Evolutionary conservation across 1,284 basidiomycete species (phyloP), one percentile per base, ranked within the genome.

Genomic region (Pisolithus thermaeus): DNA sequence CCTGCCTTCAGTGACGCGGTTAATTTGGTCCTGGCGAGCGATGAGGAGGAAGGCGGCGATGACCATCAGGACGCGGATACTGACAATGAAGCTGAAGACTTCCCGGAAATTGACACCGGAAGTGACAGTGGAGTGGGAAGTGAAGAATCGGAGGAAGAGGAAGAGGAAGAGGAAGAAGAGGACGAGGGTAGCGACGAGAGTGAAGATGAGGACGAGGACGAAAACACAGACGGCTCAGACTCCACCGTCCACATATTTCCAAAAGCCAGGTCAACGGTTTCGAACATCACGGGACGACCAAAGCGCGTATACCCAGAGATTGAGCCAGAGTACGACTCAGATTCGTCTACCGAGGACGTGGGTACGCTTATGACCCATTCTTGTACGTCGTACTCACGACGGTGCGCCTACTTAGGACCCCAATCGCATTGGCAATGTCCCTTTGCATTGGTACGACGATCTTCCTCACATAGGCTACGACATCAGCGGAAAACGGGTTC

Each of bases 391-490:
- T 41, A 30, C 53, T 58, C 3, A 66, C 43, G 18, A 28, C 38
- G 46, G 47, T 41, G n/a, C 37, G 35, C 39, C 28, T 30, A 32
- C 25, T 46, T 55, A 97, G 92, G 81, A 85, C 56, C 90, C 91
- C 35, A 99, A 98, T 70, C 89, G 95, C 52, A 85, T 97, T 60
- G 97, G 97, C 53, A 84, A 97, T 72, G 79, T 99, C 51, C 97
- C 97, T 43, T 87, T 92, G 76, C 93, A 98, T 67, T 99, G 96
- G 93, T 99, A 99, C 72, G 97, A 99, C 69, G 96, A 99, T 73
- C 76, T 99, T 59, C 97, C 97, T n/a, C 97, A 99, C 73, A 84
- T 99, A 64, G 97, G 97, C 45, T 99, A 99, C 73, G 84, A 94
- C 70, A 87, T 99, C 65, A 83, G 96, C 67, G 97, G 97, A 46